Conservation (phyloP, 2,329 filamentous ascomycete species). For the Trichoderma guizhouense region DNA sequence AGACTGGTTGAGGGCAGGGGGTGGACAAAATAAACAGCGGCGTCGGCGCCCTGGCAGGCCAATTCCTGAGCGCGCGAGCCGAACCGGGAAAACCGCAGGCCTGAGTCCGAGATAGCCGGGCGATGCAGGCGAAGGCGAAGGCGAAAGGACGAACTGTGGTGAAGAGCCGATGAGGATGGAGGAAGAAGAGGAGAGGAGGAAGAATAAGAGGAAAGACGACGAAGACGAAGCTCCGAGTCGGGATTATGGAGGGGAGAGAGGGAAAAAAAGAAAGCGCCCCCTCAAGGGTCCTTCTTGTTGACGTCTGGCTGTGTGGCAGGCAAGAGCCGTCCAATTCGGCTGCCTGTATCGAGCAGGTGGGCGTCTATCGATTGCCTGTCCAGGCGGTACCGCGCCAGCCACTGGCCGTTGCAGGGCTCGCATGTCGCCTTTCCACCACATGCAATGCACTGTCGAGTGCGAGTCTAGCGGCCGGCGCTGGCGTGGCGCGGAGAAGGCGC, state of each 20-base stretch:
- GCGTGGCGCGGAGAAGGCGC: not conserved
- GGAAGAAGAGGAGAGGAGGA: not conserved
- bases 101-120: slow-evolving; percentile 7
- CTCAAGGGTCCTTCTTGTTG: not conserved
- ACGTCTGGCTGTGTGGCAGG: not conserved
- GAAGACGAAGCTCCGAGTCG: not conserved
- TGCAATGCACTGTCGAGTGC: too few species aligned
- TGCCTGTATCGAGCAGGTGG: slow-evolving; percentile 14
- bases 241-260: not conserved
- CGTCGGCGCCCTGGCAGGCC: not conserved
- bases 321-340: slow-evolving; percentile 2
- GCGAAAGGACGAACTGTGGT: not conserved
- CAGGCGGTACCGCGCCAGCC: not conserved
- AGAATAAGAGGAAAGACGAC: not conserved
- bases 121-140: not conserved
- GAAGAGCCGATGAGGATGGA: not conserved
- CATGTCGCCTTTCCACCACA: not conserved
- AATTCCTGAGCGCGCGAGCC: not conserved
- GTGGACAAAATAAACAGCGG: slow-evolving; percentile 12
- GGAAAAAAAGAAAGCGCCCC: not conserved
- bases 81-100: not conserved
- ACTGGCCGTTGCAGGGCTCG: not conserved
- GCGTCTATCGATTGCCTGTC: not conserved
- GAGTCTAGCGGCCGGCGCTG: too few species aligned
- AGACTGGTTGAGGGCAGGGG: slow-evolving; percentile 1